Conservation (phyloP, 169 alveolate genomes). For the Babesia divergens region DNA sequence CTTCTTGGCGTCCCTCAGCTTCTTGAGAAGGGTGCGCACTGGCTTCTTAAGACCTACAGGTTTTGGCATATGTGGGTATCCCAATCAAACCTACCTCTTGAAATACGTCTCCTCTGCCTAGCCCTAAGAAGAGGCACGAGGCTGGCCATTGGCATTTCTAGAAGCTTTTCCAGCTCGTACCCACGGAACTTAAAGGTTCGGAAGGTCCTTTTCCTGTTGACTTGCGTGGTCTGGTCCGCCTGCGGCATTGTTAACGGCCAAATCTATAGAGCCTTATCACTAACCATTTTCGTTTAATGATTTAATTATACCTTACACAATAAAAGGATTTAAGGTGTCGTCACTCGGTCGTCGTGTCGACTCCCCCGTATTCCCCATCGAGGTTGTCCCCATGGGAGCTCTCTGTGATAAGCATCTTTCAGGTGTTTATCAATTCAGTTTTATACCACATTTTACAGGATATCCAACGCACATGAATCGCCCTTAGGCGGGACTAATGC, state of each 20-base stretch:
- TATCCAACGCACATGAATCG: too few relatives aligned
- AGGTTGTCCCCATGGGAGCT: too few relatives aligned
- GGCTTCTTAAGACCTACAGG: conserved; percentile 78
- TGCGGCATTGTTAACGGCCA: not conserved
- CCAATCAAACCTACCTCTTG: conserved; percentile 72
- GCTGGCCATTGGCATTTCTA: conserved; percentile 88
- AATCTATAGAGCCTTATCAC: not conserved
- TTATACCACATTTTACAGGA: too few relatives aligned
- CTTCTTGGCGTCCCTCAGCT: conserved; percentile 91
- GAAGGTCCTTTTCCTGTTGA: conserved; percentile 94
- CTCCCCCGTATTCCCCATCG: too few relatives aligned
- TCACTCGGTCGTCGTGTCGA: too few relatives aligned
- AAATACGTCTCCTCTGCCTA: conserved; percentile 95
- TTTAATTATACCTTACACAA: too few relatives aligned
- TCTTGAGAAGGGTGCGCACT: conserved; percentile 90
- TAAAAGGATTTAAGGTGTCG: too few relatives aligned
- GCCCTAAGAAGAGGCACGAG: conserved; percentile 90
- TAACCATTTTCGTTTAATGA: conserved; percentile 3
- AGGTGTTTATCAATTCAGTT: too few relatives aligned
- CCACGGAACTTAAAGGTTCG: conserved; percentile 97
- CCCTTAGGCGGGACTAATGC: too few relatives aligned
- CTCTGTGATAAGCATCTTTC: too few relatives aligned
- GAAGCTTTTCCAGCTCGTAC: conserved; percentile 91
- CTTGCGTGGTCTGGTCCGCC: conserved; percentile 65
- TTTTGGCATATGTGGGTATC: conserved; percentile 13